phyloP scores from a whole-genome alignment of 2,329 filamentous ascomycete species.

The Neurospora crassa region DNA sequence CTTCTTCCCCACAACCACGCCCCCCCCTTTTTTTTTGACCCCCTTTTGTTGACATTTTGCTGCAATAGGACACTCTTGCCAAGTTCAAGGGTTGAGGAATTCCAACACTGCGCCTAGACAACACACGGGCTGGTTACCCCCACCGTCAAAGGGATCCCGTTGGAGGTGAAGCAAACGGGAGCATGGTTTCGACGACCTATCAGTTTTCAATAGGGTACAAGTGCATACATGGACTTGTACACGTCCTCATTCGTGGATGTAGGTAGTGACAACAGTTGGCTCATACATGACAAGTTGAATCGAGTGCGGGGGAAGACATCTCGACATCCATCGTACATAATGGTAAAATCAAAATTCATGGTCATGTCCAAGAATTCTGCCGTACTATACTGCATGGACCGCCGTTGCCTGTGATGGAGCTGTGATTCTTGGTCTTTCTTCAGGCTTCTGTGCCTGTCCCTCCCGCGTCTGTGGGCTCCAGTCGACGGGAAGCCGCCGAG shows the following conservation, averaged over 20 bases:
- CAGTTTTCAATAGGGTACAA: background rate
- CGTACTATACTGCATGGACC: too few relatives aligned
- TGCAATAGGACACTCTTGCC: slow-evolving; percentile 48
- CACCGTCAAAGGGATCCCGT: background rate
- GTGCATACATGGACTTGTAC: background rate
- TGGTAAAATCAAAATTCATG: too few relatives aligned
- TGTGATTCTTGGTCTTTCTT: slow-evolving; percentile 17
- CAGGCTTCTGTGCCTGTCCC: slow-evolving; percentile 13
- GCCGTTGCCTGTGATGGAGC: background rate
- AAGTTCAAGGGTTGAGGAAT: slow-evolving; percentile 56
- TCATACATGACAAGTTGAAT: background rate
- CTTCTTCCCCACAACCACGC: background rate
- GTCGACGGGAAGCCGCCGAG: slow-evolving; percentile 2
- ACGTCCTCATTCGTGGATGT: background rate
- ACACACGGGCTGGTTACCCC: background rate
- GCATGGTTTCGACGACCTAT: background rate
- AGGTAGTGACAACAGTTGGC: background rate
- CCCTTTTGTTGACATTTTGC: background rate
- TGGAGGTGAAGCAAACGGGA: background rate
- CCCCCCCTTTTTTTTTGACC: background rate
- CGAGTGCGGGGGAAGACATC: background rate
- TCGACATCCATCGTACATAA: too few relatives aligned
- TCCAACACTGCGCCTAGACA: background rate
- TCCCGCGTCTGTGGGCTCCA: background rate
- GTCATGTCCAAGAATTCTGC: too few relatives aligned